phyloP scores from a whole-genome alignment of 2,329 filamentous ascomycete genomes.

The Pseudogymnoascus sp. region DNA sequence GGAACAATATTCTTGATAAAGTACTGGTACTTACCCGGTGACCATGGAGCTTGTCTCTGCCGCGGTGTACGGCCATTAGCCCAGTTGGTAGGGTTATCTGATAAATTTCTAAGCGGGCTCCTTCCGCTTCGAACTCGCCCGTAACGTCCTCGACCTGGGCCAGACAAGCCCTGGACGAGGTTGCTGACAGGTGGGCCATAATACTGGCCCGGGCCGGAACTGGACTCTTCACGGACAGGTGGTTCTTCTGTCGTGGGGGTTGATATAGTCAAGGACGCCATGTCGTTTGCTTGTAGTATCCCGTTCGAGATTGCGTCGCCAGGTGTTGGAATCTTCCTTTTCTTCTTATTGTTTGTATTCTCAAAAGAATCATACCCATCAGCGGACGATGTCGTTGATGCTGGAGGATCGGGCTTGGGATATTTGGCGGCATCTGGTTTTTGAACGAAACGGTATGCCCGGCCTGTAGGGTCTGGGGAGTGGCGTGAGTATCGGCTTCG shows the following conservation, averaged over 20 bases:
- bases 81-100: slow-evolving; percentile 39
- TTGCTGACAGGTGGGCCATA: slow-evolving; percentile 42
- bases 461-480: slow-evolving; percentile 37
- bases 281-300: slow-evolving; percentile 48
- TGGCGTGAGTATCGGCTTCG: slow-evolving; percentile 35
- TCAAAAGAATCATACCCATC: slow-evolving; percentile 97
- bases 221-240: slow-evolving; percentile 34
- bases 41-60: slow-evolving; percentile 27
- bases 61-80: slow-evolving; percentile 25
- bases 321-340: slow-evolving; percentile 91
- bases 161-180: slow-evolving; percentile 65
- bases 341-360: slow-evolving; percentile 99
- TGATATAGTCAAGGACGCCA: slow-evolving; percentile 54
- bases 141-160: slow-evolving; percentile 75
- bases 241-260: slow-evolving; percentile 35
- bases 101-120: slow-evolving; percentile 51
- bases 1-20: slow-evolving; percentile 11
- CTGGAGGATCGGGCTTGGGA: slow-evolving; percentile 46
- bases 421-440: slow-evolving; percentile 39
- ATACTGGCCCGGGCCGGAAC: slow-evolving; percentile 40
- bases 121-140: slow-evolving; percentile 57
- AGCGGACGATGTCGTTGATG: slow-evolving; percentile 60
- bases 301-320: slow-evolving; percentile 50
- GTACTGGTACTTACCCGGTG: slow-evolving; percentile 21
- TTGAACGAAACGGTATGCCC: slow-evolving; percentile 35